Base-by-base conservation (phyloP, 1,284 basidiomycete genomes). In the Fistulinella staudtii region DNA sequence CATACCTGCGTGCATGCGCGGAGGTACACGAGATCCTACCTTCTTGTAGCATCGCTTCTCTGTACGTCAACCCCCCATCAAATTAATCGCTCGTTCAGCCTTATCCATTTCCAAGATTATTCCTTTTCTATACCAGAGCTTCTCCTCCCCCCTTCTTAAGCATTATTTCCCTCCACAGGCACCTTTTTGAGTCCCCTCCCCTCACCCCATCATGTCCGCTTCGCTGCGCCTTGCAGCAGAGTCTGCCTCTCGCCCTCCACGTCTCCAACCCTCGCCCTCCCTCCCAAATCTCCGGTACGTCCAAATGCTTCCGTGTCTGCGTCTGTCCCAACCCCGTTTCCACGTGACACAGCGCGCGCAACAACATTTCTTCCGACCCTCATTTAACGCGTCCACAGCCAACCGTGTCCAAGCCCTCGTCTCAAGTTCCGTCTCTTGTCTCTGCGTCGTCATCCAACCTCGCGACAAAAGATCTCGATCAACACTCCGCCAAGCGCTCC, bases 211-310 rank as follows among this genome's bases (percentile, higher is more conserved):
- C 65, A 64, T 64, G 61, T 53, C 61, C 34, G 17, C 53, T 48
- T 60, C 64, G 43, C 52, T 63, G 29, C 57, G 51, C 41, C 41
- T 41, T 34, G 42, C 52, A 27, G 53, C 41, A 34, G 64, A 63
- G 23, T 30, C 36, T 20, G 27, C 29, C 36, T 18, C 53, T 23
- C 67, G 70, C 47, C 74, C 73, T 37, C 68, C 71, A 8, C 75
- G 76, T 35, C 66, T 81, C 34, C 78, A 79, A 44, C 75, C 77
- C 38, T 80, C 78, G 4, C 77, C 79, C 15, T 80, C 79, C 21
- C 66, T 82, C 49, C 79, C 79, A 10, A 81, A 82, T 55, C 66
- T 82, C 43, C 73, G 76, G 78, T 79, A 39, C 44, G 64, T 57
- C 31, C 28, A n/a, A n/a, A n/a, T 9, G 20, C 20, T 15, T 7